Base-by-base conservation (phyloP, 306 rosid genomes). In the Begonia peltatifolia region DNA sequence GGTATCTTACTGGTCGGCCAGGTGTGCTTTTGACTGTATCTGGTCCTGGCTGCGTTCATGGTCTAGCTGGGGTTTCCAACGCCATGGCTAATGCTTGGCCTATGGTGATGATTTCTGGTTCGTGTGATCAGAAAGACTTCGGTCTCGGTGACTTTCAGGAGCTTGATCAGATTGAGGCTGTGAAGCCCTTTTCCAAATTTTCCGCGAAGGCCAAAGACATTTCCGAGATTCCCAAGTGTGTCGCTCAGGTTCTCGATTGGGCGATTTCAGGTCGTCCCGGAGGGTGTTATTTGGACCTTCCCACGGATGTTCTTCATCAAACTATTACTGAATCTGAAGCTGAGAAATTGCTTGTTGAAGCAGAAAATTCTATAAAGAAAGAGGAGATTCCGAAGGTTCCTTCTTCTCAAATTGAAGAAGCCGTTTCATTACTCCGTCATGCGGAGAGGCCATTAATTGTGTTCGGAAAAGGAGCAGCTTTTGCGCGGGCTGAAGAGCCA, bases 61-160 rank as follows among this genome's bases (percentile, higher is more conserved):
- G 99, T 20, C 95, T 90, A 3, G 93, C 99, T 0, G 99, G 99
- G 1, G 71, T 90, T 16, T 75, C 99, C 48, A 90, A 90, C 61
- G 94, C 87, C 64, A 63, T 70, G 76, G 63, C 57, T 47, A 90
- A 90, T 53, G 72, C 87, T 11, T 90, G 99, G 99, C 99, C 99
- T 9, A 59, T 77, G 64, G 58, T 90, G 35, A 38, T 90, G 84
- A 83, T 90, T 83, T 90, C 99, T 36, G 99, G 99, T 11, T 90
- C 99, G 3, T 85, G 81, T 51, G 84, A 90, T 49, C 99, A 90
- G 50, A 54, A 12, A 11, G 86, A 79, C 36, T 53, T 54, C n/a
- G 99, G 99, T 42, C 99, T 90, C 11, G 99, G 99, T 0, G 95
- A 90, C 46, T 90, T 90, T 57, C 99, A 90, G n/a, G 99, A 86